Conservation (phyloP, 139 green algal genomes). For the Chlorella sp. region DNA sequence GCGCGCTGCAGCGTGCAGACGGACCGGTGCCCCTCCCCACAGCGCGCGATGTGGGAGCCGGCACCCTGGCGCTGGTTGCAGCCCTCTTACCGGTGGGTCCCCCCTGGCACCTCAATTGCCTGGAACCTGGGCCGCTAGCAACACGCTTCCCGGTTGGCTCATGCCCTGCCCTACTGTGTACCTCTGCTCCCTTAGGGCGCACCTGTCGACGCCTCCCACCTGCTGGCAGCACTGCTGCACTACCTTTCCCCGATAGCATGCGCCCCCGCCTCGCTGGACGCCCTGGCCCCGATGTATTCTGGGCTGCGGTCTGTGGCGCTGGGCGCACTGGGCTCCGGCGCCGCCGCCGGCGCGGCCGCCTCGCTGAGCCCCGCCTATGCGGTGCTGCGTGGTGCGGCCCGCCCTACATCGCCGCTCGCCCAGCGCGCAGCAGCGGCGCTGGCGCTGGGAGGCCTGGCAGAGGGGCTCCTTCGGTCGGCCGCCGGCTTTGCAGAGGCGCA, state of each 20-base stretch:
- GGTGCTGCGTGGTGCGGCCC: not conserved
- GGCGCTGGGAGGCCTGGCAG: not conserved
- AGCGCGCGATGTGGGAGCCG: too few species aligned
- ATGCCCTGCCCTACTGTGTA: not conserved
- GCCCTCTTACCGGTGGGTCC: too few species aligned
- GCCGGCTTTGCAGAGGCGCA: not conserved
- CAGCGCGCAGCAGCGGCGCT: not conserved
- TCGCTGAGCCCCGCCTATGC: not conserved
- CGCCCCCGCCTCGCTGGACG: not conserved
- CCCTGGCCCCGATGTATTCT: conserved; percentile 13
- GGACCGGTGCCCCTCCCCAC: too few species aligned
- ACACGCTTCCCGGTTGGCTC: too few species aligned
- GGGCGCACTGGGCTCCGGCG: too few species aligned
- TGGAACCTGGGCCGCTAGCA: too few species aligned
- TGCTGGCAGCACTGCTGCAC: conserved; percentile 30
- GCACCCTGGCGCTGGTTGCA: too few species aligned
- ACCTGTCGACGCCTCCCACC: conserved; percentile 4
- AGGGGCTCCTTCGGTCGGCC: conserved; percentile 10
- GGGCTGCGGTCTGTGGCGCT: conserved; percentile 4
- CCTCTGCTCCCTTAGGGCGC: conserved; percentile 10
- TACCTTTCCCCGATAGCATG: too few species aligned
- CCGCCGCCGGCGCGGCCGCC: not conserved
- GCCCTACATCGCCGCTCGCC: not conserved
- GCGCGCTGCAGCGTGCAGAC: too few species aligned
- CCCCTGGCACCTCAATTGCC: too few species aligned